These are phyloP conservation scores for Pezicula neosporulosa DNA, from an alignment of 2,329 filamentous ascomycete species.

Conservation along the genomic window DNA sequence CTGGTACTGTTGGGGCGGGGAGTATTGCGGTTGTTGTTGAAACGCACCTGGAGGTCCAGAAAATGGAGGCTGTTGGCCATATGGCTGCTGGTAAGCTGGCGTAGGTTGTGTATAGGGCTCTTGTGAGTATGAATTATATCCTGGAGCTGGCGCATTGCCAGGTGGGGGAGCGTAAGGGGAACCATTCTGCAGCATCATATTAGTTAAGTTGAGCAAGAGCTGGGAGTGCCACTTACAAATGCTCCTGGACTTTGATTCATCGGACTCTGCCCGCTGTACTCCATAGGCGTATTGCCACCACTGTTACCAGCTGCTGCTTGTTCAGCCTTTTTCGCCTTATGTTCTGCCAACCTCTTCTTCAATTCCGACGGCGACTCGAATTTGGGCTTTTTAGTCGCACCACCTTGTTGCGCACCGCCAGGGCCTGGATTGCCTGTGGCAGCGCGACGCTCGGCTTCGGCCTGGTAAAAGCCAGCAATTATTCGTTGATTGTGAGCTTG, in stretches of 20 bases:
- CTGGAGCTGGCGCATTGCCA: conserved; percentile 25
- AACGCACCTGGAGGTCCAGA: conserved; percentile 27
- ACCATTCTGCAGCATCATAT: conserved; percentile 20
- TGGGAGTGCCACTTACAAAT: conserved; percentile 50
- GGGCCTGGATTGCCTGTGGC: conserved; percentile 81
- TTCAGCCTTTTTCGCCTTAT: conserved; percentile 65
- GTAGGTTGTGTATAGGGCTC: conserved; percentile 32
- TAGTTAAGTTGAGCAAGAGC: conserved; percentile 6
- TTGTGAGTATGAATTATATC: conserved; percentile 30
- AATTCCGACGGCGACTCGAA: conserved; percentile 74
- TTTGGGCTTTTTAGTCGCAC: conserved; percentile 67
- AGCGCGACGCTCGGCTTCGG: conserved; percentile 76
- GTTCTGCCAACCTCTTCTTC: conserved; percentile 75
- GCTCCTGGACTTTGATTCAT: conserved; percentile 48
- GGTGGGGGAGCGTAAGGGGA: conserved; percentile 26
- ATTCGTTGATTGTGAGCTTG: conserved; percentile 84
- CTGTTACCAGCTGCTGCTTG: conserved; percentile 52
- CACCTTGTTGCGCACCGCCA: conserved; percentile 54
- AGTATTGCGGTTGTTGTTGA: conserved; percentile 28
- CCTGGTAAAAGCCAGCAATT: conserved; percentile 79
- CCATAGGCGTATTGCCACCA: conserved; percentile 51
- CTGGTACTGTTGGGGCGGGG: conserved; percentile 26
- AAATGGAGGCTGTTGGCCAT: conserved; percentile 29
- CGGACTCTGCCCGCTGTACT: conserved; percentile 37
- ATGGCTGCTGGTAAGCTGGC: conserved; percentile 38